Conservation (phyloP, 768 basidiomycete genomes). For the Hericium rajendrae region DNA sequence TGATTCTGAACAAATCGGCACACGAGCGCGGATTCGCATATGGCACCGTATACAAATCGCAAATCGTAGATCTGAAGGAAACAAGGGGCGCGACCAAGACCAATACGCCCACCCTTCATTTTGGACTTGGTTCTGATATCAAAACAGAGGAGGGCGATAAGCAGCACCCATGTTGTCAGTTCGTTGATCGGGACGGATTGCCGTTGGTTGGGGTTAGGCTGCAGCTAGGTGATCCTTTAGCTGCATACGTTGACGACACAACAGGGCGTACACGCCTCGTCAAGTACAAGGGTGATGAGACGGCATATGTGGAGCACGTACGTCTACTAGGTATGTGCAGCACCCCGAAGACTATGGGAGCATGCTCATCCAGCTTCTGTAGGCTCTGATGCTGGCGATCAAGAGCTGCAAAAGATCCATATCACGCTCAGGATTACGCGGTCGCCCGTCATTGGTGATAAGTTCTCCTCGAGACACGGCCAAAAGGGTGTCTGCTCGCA, state of each 20-base stretch:
- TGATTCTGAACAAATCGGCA: constrained; percentile 98
- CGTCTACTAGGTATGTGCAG: constrained; percentile 63
- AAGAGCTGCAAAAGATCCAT: constrained; percentile 86
- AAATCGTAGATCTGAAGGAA: constrained; percentile 84
- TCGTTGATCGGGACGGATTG: constrained; percentile 76
- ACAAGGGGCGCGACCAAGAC: constrained; percentile 54
- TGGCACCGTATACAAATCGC: constrained; percentile 92
- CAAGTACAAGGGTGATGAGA: constrained; percentile 96
- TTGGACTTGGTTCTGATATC: constrained; percentile 79
- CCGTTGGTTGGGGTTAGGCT: constrained; percentile 69
- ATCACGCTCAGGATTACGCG: constrained; percentile 89
- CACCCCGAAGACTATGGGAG: background rate
- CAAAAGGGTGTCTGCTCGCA: constrained; percentile 99
- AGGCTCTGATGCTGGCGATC: constrained; percentile 84
- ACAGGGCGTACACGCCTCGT: constrained; percentile 74
- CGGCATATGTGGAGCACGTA: constrained; percentile 82
- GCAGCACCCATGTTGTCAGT: constrained; percentile 32
- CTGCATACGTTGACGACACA: constrained; percentile 81
- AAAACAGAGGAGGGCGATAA: constrained; percentile 36
- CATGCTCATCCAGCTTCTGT: background rate
- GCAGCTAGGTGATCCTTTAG: constrained; percentile 67
- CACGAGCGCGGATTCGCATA: constrained; percentile 97
- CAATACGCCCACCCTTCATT: constrained; percentile 68
- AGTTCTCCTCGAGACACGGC: constrained; percentile 97
- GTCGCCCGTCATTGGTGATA: constrained; percentile 96